Evolutionary conservation across 1,284 basidiomycete genomes (phyloP).

Genomic region (Veloporphyrellus conicus): DNA sequence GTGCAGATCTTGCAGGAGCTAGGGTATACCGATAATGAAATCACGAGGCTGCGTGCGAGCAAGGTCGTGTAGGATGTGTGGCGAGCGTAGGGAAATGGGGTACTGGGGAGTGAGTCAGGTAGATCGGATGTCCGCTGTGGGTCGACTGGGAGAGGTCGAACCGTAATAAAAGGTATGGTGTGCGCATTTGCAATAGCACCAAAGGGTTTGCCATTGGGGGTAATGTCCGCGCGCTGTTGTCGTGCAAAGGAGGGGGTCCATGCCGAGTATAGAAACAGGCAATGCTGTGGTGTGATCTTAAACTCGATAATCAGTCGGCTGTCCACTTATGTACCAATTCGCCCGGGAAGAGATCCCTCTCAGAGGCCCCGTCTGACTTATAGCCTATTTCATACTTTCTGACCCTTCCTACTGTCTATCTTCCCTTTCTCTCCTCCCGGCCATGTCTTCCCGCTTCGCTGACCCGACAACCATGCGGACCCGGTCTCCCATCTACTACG

Average conservation of each 20-base stretch:
- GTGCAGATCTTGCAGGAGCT: constrained; percentile 63
- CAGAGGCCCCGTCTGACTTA: constrained; percentile 23
- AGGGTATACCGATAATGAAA: constrained; percentile 58
- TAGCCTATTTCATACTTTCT: constrained; percentile 27
- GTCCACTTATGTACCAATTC: constrained; percentile 31
- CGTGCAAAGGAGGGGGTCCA: neutral
- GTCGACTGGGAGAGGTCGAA: constrained; percentile 13
- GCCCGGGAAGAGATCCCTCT: constrained; percentile 22
- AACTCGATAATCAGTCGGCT: constrained; percentile 32
- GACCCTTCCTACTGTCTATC: constrained; percentile 11
- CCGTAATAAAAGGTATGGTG: constrained; percentile 20
- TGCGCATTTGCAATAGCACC: constrained; percentile 26
- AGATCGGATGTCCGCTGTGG: constrained; percentile 32
- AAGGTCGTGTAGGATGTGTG: constrained; percentile 46
- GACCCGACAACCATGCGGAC: constrained; percentile 31
- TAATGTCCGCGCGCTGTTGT: constrained; percentile 12
- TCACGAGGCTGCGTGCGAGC: constrained; percentile 49
- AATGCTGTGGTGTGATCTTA: constrained; percentile 26
- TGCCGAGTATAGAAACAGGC: constrained; percentile 22
- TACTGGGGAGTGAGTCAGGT: constrained; percentile 9
- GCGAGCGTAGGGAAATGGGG: constrained; percentile 18
- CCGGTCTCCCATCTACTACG: constrained; percentile 30
- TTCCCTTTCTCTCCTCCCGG: constrained; percentile 4
- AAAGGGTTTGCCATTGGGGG: constrained; percentile 23
- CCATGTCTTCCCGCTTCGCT: constrained; percentile 31